Evolutionary conservation across 768 basidiomycete species (phyloP).

Genomic region (Russula compacta): DNA sequence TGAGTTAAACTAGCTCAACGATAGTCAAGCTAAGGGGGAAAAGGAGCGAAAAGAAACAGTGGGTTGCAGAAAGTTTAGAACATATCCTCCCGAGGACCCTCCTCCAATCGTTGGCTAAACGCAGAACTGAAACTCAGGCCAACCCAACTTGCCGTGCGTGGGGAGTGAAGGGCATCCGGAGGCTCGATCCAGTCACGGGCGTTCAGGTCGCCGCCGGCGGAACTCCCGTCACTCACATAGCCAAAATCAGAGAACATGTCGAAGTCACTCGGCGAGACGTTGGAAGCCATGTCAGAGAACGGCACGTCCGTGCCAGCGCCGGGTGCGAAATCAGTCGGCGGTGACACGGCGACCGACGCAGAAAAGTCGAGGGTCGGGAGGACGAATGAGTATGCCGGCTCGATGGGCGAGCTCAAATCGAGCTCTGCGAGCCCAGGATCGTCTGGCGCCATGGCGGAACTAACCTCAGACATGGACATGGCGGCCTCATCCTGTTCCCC

Average conservation of each 20-base stretch:
- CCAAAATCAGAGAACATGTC: constrained; percentile 3
- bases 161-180: constrained; percentile 5
- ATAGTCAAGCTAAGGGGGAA: background rate
- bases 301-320: constrained; percentile 9
- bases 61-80: constrained; percentile 15
- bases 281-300: constrained; percentile 1
- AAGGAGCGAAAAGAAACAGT: background rate
- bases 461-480: constrained; percentile 25
- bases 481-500: constrained; percentile 5
- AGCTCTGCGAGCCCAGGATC: constrained; percentile 2
- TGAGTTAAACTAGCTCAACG: background rate
- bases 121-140: constrained; percentile 36
- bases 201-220: constrained; percentile 20
- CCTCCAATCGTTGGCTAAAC: constrained; percentile 26
- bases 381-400: constrained; percentile 60
- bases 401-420: constrained; percentile 26
- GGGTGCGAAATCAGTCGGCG: constrained; percentile 10
- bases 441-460: background rate
- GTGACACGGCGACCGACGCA: constrained; percentile 34
- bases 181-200: constrained; percentile 15
- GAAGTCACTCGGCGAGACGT: background rate
- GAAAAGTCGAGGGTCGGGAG: constrained; percentile 74
- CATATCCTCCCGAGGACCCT: constrained; percentile 21
- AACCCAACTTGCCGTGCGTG: constrained; percentile 20
- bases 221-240: constrained; percentile 1